A percentile compares a stretch with the other conserved stretches of the same genome.
phyloP scores from a whole-genome alignment of 2,329 filamentous ascomycete species.

The Trichoderma asperellum region DNA sequence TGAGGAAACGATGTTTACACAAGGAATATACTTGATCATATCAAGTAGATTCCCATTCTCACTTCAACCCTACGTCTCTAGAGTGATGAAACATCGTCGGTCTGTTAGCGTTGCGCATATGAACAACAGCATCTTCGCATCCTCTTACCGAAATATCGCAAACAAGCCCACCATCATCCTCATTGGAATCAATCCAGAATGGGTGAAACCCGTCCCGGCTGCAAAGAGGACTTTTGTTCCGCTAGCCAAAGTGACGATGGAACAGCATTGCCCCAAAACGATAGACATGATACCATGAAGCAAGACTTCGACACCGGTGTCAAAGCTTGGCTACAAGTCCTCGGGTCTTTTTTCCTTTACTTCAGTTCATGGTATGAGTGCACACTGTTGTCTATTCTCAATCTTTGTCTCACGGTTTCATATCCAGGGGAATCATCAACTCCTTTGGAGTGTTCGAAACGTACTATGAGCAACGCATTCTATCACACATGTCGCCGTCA shows the following conservation, averaged over 20 bases:
- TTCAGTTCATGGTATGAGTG: slow-evolving; percentile 55
- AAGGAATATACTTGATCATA: not conserved
- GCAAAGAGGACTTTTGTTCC: not conserved
- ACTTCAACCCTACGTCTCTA: not conserved
- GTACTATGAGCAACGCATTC: slow-evolving; percentile 51
- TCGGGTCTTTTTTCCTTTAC: slow-evolving; percentile 35
- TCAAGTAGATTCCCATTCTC: not conserved
- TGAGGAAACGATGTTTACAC: not conserved
- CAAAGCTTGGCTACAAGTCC: slow-evolving; percentile 28
- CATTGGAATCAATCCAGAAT: not conserved
- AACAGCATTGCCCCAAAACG: not conserved
- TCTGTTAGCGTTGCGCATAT: not conserved
- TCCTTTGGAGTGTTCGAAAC: slow-evolving; percentile 60
- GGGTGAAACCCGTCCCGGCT: not conserved
- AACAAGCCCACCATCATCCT: not conserved
- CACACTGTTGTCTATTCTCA: not conserved
- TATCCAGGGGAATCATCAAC: slow-evolving; percentile 38
- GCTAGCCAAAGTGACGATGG: not conserved
- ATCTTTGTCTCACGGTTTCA: not conserved
- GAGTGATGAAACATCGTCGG: not conserved
- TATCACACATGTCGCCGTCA: slow-evolving; percentile 39
- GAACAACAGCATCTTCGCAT: not conserved
- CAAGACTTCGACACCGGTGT: not conserved
- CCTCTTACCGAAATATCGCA: no score
- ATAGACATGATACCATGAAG: not conserved